Evolutionary conservation across 1,139 yeast genomes (phyloP).

Genomic region (Pichia sp.): DNA sequence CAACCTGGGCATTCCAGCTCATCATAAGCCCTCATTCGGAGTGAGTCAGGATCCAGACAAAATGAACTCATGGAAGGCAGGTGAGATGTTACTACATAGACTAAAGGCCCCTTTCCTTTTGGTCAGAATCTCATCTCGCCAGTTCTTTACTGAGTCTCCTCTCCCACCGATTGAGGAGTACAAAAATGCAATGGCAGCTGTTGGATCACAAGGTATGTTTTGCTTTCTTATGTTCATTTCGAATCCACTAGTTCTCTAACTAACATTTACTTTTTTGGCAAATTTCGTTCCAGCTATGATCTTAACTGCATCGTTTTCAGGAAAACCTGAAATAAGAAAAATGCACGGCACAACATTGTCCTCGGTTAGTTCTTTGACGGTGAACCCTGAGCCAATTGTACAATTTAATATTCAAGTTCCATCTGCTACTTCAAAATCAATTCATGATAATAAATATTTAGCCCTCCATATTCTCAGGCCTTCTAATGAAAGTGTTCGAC

Average conservation of each 20-base stretch:
- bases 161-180: constrained; percentile 26
- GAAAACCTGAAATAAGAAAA: constrained; percentile 22
- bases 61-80: not conserved
- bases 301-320: constrained; percentile 33
- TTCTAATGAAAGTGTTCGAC: constrained; percentile 41
- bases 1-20: not conserved
- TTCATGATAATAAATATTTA: constrained; percentile 51
- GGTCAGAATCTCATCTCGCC: not conserved
- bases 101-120: not conserved
- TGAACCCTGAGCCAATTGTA: constrained; percentile 65
- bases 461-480: constrained; percentile 79
- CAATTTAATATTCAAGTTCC: constrained; percentile 84
- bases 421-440: constrained; percentile 62
- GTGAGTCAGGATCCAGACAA: not conserved
- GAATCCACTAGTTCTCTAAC: not conserved
- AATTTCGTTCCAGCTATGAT: constrained; percentile 35
- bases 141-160: constrained; percentile 17
- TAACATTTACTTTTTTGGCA: not conserved
- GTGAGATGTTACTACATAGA: not conserved
- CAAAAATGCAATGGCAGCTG: constrained; percentile 32
- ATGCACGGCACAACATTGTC: constrained; percentile 76
- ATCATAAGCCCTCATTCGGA: not conserved
- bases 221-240: not conserved
- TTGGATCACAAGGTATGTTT: constrained; percentile 31
- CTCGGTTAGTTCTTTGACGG: constrained; percentile 73